Evolutionary conservation across 2,329 filamentous ascomycete genomes (phyloP), one percentile per base, ranked within the genome.

Genomic region (Cladophialophora yegresii): DNA sequence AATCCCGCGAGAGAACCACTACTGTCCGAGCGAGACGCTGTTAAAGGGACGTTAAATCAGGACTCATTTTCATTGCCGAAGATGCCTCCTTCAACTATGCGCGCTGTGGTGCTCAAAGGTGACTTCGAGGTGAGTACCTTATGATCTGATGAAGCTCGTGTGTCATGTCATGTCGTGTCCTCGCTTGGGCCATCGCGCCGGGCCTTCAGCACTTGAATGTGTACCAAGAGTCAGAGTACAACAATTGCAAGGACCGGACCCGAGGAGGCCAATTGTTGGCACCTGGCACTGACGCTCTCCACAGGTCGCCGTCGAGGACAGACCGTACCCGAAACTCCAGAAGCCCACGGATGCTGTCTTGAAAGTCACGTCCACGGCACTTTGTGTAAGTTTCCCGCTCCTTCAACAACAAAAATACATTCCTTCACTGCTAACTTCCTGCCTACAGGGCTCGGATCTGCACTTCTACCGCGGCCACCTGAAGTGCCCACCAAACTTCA

Each of bases 401-500:
- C 10, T 13, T 4, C 3, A n/a, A n/a, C n/a, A n/a, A n/a, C n/a
- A n/a, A n/a, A n/a, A n/a, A n/a, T n/a, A n/a, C n/a, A n/a, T n/a
- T 36, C 13, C 8, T 40, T 32, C 20, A 10, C 10, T 16, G n/a
- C 16, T 8, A 20, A 16, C 16, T 16, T 43, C 36, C 13, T 43
- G 36, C 4, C 10, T 36, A 3, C 84, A 83, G 71, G 83, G 83
- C 28, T 82, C 80, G 0, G 84, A 86, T 69, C 73, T 86, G 13
- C 84, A 87, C 70, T 85, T 85, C 67, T 74, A 79, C 65, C 81
- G 83, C 62, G 84, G 84, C n/a, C 78, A 85, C 68, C 77, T 83
- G 0, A 82, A 78, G 1, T 80, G 78, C 54, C 67, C 77, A 4
- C 74, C 77, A 0, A 81, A 82, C 16, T 77, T 77, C 1, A 76